Conservation (phyloP, 371 early-diverging fungal species). For the Zychaea mexicana region DNA sequence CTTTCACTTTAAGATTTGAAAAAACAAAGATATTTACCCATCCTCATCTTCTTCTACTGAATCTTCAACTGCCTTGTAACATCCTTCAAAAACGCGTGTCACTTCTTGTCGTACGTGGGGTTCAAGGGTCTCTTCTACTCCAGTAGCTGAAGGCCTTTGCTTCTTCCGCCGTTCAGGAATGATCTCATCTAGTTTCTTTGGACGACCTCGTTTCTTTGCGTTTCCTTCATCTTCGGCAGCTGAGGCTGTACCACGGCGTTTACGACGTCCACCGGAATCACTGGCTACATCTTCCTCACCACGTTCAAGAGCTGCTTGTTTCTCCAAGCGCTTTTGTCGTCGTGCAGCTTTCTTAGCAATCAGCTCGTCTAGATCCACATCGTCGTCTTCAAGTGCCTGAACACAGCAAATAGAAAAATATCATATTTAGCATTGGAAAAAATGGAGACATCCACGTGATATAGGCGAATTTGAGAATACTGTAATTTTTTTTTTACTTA, state of each 20-base stretch:
- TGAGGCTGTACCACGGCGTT: not conserved
- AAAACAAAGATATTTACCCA: conserved; percentile 7
- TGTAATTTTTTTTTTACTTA: too few species aligned
- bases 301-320: not conserved
- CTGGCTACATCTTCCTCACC: not conserved
- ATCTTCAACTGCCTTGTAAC: conserved; percentile 58
- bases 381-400: conserved; percentile 23
- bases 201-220: conserved; percentile 17
- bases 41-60: conserved; percentile 52
- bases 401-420: not conserved
- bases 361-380: conserved; percentile 22
- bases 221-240: not conserved
- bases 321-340: conserved; percentile 18
- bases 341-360: conserved; percentile 19
- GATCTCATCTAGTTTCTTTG: conserved; percentile 6
- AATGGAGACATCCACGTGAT: too few species aligned
- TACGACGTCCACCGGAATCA: not conserved
- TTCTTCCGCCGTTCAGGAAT: not conserved
- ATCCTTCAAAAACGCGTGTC: conserved; percentile 50
- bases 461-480: too few species aligned
- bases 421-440: not conserved
- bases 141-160: not conserved
- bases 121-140: conserved; percentile 9
- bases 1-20: not conserved
- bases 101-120: conserved; percentile 43